Conservation (phyloP, 495 filamentous ascomycete species). For the Sporormia fimetaria region DNA sequence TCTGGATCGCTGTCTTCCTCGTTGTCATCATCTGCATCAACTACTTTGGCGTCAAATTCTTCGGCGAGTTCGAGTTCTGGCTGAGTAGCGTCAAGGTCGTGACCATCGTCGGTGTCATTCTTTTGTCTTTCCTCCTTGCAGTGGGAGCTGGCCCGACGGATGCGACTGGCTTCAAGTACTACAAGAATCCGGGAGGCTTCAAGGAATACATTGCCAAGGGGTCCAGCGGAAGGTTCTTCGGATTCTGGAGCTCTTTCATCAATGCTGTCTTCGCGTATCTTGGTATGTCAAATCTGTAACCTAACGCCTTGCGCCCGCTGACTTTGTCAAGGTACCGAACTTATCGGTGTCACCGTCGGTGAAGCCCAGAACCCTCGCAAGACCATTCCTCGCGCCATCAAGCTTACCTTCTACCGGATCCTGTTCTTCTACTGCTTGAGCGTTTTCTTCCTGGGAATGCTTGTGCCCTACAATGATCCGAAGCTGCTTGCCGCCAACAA, state of each 20-base stretch:
- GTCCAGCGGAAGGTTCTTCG: slow-evolving; percentile 17
- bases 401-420: slow-evolving; percentile 34
- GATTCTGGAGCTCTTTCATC: slow-evolving; percentile 25
- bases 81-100: slow-evolving; percentile 41
- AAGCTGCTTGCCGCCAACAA: slow-evolving; percentile 46
- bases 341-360: slow-evolving; percentile 58
- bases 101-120: slow-evolving; percentile 29
- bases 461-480: slow-evolving; percentile 44
- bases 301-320: neutral
- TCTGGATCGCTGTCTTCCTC: slow-evolving; percentile 46
- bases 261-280: slow-evolving; percentile 26
- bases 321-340: slow-evolving; percentile 51
- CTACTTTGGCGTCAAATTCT: slow-evolving; percentile 50
- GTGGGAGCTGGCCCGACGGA: slow-evolving; percentile 64
- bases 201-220: slow-evolving; percentile 22
- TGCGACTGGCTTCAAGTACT: slow-evolving; percentile 44
- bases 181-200: slow-evolving; percentile 27
- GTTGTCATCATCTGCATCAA: slow-evolving; percentile 44
- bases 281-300: slow-evolving; percentile 4
- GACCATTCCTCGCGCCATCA: slow-evolving; percentile 32
- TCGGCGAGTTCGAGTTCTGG: slow-evolving; percentile 78
- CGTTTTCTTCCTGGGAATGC: slow-evolving; percentile 43
- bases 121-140: slow-evolving; percentile 57
- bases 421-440: slow-evolving; percentile 37
- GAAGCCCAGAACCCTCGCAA: slow-evolving; percentile 34